Base-by-base conservation (phyloP, 1,139 yeast species). In the Magnusiomyces ingens region DNA sequence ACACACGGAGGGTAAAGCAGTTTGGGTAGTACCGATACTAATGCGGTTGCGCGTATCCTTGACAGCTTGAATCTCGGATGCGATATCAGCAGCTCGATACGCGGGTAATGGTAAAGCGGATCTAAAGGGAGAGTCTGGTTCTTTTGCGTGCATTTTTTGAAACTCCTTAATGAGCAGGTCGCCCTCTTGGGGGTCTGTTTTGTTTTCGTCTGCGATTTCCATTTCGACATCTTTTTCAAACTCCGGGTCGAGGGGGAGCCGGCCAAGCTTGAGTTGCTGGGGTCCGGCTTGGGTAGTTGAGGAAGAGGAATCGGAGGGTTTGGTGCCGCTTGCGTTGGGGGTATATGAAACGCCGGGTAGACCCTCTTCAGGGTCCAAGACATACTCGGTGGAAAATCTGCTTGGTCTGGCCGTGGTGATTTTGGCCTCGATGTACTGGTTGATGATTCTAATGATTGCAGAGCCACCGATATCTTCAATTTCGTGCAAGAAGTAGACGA, bases 391-490 rank as follows among this genome's bases (percentile, higher is more conserved):
- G 49, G 66, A 69, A 48, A 58, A 61, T 4, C 69, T 55, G 46
- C 63, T 61, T 2, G 76, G 74, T 17, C 73, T 62, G n/a, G 68
- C 61, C 12, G 70, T 58, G 2, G 70, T 63, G 19, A 73, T 82
- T 57, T 81, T 77, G 11, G 95, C 85, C 56, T 87, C 84, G 61
- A 94, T 76, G 66, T 89, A 83, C 70, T 90, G 93, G 71, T 93
- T 93, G 58, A 94, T 83, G 52, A 90, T 78, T 60, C 96, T 76
- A 54, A 93, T 88, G 54, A 91, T 75, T 48, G 91, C 79, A 2
- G 94, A 85, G 2, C 99, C 99, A 41, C 98, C 98, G 52, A 84
- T 84, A 8, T 88, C 86, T 69, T 90, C 98, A 65, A 89, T 88
- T 65, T 93, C 98, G 67, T 89, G 95, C 55, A 94, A 72, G 62